These are phyloP conservation scores for Colletotrichum filicis DNA, from an alignment of 2,329 filamentous ascomycete species.

Conservation along the genomic window DNA sequence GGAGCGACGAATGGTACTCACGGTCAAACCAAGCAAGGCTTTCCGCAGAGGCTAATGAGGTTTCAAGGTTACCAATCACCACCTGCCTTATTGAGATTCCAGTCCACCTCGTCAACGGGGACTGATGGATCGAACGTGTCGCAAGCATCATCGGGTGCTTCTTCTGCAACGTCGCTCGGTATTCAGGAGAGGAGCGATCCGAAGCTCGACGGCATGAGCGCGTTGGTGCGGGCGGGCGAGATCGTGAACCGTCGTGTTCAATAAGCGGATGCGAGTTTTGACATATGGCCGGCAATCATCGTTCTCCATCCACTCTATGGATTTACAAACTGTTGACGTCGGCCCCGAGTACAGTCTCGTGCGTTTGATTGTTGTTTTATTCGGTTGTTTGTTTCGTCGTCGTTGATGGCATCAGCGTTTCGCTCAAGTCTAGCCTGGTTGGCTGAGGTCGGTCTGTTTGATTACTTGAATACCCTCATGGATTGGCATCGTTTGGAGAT, in stretches of 20 bases:
- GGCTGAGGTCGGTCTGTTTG: slow-evolving; percentile 18
- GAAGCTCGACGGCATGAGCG: slow-evolving; percentile 67
- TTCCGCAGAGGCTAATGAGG: slow-evolving; percentile 25
- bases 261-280: not conserved
- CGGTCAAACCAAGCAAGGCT: not conserved
- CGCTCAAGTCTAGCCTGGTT: not conserved
- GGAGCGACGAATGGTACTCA: slow-evolving; percentile 26
- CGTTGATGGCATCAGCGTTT: slow-evolving; percentile 6
- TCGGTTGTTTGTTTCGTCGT: slow-evolving; percentile 6
- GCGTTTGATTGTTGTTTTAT: no score
- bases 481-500: slow-evolving; percentile 21
- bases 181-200: slow-evolving; percentile 28
- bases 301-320: no score
- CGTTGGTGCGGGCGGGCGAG: slow-evolving; percentile 67
- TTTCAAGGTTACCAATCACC: slow-evolving; percentile 32
- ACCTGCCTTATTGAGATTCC: slow-evolving; percentile 22
- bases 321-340: not conserved
- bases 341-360: not conserved
- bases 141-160: slow-evolving; percentile 30
- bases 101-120: slow-evolving; percentile 31
- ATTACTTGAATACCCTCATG: slow-evolving; percentile 36
- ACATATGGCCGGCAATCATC: no score
- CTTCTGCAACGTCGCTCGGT: slow-evolving; percentile 30
- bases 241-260: slow-evolving; percentile 60
- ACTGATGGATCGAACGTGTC: slow-evolving; percentile 28